These are phyloP conservation scores for Mucor plumbeus DNA, from an alignment of 371 early-diverging fungal genomes.

Conservation along the genomic window DNA sequence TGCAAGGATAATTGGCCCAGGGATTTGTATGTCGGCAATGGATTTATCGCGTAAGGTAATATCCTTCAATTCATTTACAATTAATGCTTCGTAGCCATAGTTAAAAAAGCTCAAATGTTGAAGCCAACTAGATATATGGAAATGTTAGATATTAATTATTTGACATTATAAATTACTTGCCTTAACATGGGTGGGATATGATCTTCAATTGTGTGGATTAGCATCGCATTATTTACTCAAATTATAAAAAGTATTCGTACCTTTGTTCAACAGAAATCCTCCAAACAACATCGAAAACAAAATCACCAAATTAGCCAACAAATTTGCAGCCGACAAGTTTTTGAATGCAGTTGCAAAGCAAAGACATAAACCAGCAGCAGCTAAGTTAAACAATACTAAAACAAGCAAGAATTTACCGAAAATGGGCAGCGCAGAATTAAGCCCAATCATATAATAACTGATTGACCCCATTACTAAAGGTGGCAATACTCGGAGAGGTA, in stretches of 20 bases:
- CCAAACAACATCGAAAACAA: constrained; percentile 91
- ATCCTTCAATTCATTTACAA: constrained; percentile 72
- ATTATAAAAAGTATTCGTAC: constrained; percentile 25
- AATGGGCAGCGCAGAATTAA: constrained; percentile 58
- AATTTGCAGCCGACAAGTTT: constrained; percentile 76
- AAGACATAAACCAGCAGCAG: constrained; percentile 81
- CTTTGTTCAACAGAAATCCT: constrained; percentile 86
- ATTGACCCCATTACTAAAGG: constrained; percentile 84
- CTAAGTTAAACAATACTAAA: constrained; percentile 81
- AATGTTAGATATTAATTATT: neutral
- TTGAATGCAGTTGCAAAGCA: constrained; percentile 75
- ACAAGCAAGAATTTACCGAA: constrained; percentile 84
- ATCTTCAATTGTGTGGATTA: constrained; percentile 27
- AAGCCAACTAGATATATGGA: constrained; percentile 59
- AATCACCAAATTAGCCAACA: constrained; percentile 79
- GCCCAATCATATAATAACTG: constrained; percentile 85
- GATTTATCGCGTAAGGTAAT: constrained; percentile 51
- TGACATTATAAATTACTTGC: constrained; percentile 19
- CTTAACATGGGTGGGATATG: constrained; percentile 50
- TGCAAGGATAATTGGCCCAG: constrained; percentile 51
- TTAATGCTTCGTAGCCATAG: constrained; percentile 86
- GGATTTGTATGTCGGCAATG: constrained; percentile 58
- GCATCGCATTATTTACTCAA: neutral
- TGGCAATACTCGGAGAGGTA: constrained; percentile 84
- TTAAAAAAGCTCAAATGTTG: constrained; percentile 86